These are phyloP conservation scores for Panicum hallii DNA, from an alignment of 202 grass and related monocot species.

Conservation along the genomic window DNA sequence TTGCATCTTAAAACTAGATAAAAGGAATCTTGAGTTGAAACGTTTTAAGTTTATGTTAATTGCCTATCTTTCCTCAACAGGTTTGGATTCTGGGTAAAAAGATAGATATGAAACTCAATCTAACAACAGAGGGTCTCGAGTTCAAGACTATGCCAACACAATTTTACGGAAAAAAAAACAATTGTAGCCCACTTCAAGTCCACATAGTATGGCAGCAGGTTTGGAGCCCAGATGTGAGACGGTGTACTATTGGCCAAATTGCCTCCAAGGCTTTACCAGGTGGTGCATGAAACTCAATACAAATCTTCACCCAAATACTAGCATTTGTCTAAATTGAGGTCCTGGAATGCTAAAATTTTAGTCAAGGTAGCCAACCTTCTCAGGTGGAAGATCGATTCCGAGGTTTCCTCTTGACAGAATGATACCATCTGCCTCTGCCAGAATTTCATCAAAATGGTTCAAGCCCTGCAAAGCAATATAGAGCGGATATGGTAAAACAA, in stretches of 20 bases:
- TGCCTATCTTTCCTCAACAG: neutral
- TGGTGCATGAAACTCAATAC: neutral
- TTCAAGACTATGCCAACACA: no score
- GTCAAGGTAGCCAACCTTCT: conserved; percentile 69
- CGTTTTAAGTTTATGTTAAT: no score
- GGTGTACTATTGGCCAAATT: no score
- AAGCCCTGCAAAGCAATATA: conserved; percentile 68
- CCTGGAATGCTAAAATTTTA: neutral
- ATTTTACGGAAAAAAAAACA: no score
- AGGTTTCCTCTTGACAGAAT: conserved; percentile 97
- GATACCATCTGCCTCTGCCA: conserved; percentile 89
- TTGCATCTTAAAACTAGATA: neutral
- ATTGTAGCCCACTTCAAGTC: neutral
- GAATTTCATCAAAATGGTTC: conserved; percentile 97
- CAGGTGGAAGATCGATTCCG: conserved; percentile 96
- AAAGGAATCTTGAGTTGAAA: no score
- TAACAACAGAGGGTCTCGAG: neutral
- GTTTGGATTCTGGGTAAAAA: neutral
- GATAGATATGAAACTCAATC: neutral
- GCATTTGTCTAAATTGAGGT: neutral
- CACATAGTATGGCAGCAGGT: neutral
- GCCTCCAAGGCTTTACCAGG: neutral
- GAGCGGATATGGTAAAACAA: conserved; percentile 23
- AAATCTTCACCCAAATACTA: conserved; percentile 5
- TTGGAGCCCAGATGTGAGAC: neutral